Conservation (phyloP, 164 flowering plant genomes). For the Chimonanthus salicifolius region DNA sequence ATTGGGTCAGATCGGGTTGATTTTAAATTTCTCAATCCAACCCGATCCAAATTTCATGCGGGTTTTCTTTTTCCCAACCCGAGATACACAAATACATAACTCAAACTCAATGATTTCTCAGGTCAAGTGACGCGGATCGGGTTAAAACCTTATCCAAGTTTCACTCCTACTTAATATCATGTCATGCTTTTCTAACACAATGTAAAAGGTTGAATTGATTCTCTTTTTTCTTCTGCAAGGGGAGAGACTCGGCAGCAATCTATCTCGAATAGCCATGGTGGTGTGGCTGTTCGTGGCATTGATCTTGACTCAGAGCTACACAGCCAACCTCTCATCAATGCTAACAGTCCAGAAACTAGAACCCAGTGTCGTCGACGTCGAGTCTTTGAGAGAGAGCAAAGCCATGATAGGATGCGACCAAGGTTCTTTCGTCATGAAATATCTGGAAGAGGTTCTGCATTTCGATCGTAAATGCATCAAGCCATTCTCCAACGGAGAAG, state of each 20-base stretch:
- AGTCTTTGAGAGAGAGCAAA: slow-evolving; percentile 18
- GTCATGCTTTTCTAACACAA: not conserved
- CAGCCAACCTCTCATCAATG: slow-evolving; percentile 37
- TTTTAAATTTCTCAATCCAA: too few species aligned
- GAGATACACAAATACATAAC: not conserved
- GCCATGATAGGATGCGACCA: slow-evolving; percentile 29
- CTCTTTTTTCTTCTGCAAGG: slow-evolving; percentile 16
- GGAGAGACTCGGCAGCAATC: slow-evolving; percentile 33
- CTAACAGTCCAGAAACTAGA: slow-evolving; percentile 37
- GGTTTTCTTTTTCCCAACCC: not conserved
- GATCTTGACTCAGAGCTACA: slow-evolving; percentile 36
- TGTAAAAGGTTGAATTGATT: not conserved
- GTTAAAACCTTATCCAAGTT: too few species aligned
- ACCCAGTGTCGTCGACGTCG: slow-evolving; percentile 31
- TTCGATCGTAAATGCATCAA: slow-evolving; percentile 15
- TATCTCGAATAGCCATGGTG: slow-evolving; percentile 33
- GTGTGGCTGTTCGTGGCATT: slow-evolving; percentile 44
- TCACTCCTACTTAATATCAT: not conserved
- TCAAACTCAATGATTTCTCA: not conserved
- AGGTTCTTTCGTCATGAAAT: slow-evolving; percentile 23
- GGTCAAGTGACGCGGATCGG: too few species aligned
- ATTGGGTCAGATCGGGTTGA: too few species aligned
- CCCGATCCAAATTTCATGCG: too few species aligned
- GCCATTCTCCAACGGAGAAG: slow-evolving; percentile 13
- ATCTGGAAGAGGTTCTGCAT: slow-evolving; percentile 16